Base-by-base conservation (phyloP, 306 rosid genomes). In the Quercus engelmannii region DNA sequence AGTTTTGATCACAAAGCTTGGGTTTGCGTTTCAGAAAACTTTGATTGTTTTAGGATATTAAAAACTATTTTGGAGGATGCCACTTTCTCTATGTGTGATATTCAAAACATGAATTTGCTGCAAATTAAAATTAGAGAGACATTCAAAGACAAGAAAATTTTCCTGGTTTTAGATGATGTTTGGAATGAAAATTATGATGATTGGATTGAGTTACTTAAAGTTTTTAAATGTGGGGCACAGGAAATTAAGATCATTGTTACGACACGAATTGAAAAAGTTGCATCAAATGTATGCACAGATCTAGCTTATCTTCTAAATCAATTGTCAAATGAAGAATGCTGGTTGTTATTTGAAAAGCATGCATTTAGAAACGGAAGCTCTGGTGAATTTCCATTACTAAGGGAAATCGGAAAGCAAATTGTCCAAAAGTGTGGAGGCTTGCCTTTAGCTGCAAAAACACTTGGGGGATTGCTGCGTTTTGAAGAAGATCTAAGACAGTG, bases 91-190 rank as follows among this genome's bases (percentile, higher is more conserved):
- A 2, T 31, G 13, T 68, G 46, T 55, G 14, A 8, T 38, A 20
- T 4, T 13, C 18, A 15, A 2, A 28, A 30, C 55, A 41, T 75
- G 35, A 35, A 69, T 14, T 2, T 14, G 33, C 64, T 81, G 13
- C 71, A 81, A 31, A 26, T 19, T 31, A 20, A 1, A 15, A 5
- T 75, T 2, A 6, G 18, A 21, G 6, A 71, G 6, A 20, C 8
- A 21, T 55, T 81, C 43, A 30, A 14, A 6, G 35, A 57, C 0
- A 81, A 69, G 41, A 69, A 51, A 41, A 55, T 23, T 51, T 2
- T 80, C 7, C 1, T 78, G 0, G 76, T 80, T 30, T 41, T 80
- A 2, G 84, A 81, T 38, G 84, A 81, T 41, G 54, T 80, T 55
- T 80, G 83, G 79, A 55, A 56, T 1, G 78, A 65, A 30, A 20